These are phyloP conservation scores for Pulveroboletus ravenelii DNA, from an alignment of 768 basidiomycete species.

Conservation along the genomic window DNA sequence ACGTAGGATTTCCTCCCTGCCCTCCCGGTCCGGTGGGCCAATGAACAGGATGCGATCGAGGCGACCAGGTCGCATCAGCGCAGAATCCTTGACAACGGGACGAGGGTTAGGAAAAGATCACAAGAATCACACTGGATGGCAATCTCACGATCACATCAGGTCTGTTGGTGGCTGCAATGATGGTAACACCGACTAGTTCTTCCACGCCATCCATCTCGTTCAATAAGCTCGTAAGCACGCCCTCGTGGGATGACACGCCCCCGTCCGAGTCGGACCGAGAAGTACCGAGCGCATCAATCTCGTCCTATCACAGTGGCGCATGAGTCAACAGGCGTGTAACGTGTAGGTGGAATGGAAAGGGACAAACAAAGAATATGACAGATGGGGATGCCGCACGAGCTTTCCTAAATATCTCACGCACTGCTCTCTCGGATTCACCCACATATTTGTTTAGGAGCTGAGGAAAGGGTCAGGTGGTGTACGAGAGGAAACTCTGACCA, in stretches of 20 bases:
- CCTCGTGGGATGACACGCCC: constrained; percentile 62
- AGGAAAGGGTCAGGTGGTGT: constrained; percentile 1
- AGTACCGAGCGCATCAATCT: constrained; percentile 90
- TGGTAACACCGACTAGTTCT: constrained; percentile 89
- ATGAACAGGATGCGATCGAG: constrained; percentile 93
- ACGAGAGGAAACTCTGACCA: neutral
- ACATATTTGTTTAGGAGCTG: constrained; percentile 96
- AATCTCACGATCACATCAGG: constrained; percentile 82
- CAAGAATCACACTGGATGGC: neutral
- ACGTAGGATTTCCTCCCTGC: constrained; percentile 78
- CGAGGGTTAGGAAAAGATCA: neutral
- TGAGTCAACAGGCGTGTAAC: neutral
- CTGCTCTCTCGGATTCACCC: constrained; percentile 93
- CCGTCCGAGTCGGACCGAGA: constrained; percentile 60
- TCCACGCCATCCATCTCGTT: constrained; percentile 99
- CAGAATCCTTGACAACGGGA: constrained; percentile 65
- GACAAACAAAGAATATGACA: constrained; percentile 89
- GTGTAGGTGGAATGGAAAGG: neutral
- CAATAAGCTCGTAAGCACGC: constrained; percentile 86
- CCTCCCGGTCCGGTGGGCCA: constrained; percentile 79
- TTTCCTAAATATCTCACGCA: constrained; percentile 93
- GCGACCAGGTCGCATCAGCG: constrained; percentile 90
- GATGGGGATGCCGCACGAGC: constrained; percentile 92
- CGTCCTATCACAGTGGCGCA: constrained; percentile 60
- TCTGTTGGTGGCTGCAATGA: constrained; percentile 93